These are phyloP conservation scores for Crithidia expoeki DNA, from an alignment of 208 protist genomes.

Conservation along the genomic window DNA sequence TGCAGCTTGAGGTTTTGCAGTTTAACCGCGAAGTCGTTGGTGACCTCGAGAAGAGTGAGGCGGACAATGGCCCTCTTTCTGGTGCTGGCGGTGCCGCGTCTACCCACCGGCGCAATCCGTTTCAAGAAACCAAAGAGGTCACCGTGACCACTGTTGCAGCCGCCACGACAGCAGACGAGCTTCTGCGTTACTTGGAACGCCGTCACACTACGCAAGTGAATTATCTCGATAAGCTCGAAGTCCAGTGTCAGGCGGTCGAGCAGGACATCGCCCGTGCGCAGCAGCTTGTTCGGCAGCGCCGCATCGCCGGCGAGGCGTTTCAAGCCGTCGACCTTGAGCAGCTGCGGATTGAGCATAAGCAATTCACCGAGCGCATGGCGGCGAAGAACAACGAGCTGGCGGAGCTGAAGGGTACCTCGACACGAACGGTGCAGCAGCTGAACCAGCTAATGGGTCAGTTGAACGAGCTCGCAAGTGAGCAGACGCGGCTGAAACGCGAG, in stretches of 20 bases:
- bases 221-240: conserved; percentile 87
- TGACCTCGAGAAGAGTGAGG: conserved; percentile 7
- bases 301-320: conserved; percentile 92
- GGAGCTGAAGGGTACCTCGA: conserved; percentile 94
- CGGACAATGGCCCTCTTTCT: not conserved
- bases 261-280: conserved; percentile 81
- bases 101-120: not conserved
- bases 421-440: conserved; percentile 92
- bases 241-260: conserved; percentile 83
- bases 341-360: conserved; percentile 96
- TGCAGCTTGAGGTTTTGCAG: conserved; percentile 73
- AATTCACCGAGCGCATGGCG: conserved; percentile 95
- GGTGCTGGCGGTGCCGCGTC: not conserved
- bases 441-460: conserved; percentile 90
- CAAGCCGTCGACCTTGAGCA: conserved; percentile 96
- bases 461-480: conserved; percentile 84
- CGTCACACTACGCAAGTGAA: conserved; percentile 65
- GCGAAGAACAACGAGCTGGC: conserved; percentile 94
- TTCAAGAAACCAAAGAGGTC: conserved; percentile 13
- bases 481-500: conserved; percentile 85
- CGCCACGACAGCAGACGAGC: conserved; percentile 76
- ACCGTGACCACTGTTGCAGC: conserved; percentile 8
- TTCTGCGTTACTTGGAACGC: conserved; percentile 84
- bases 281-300: conserved; percentile 87
- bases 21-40: conserved; percentile 76